A percentile compares a stretch with the other conserved stretches of the same genome.
Conservation (phyloP, 2,329 filamentous ascomycete species). For the Zymoseptoria crescenta region DNA sequence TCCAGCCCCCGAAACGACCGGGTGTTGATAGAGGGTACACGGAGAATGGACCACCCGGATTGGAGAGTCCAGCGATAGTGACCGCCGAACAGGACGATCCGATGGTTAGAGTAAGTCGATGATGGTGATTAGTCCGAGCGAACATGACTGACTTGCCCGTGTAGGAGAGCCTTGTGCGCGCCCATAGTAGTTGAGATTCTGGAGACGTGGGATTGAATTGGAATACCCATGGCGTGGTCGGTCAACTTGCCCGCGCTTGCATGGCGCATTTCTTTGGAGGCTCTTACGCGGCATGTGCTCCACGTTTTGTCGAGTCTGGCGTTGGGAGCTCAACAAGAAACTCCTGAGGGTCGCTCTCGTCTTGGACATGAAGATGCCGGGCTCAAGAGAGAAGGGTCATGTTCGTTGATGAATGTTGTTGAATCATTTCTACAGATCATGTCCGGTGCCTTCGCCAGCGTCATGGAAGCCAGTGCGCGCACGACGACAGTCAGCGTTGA, state of each 20-base stretch:
- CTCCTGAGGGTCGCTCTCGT: background rate
- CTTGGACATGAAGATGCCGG: background rate
- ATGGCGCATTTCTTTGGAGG: background rate
- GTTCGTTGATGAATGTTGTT: background rate
- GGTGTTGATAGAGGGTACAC: conserved; percentile 58
- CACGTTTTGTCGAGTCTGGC: background rate
- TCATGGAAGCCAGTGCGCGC: background rate
- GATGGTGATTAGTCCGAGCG: background rate
- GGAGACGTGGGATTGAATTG: background rate
- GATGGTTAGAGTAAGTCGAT: conserved; percentile 45
- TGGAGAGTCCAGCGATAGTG: conserved; percentile 57
- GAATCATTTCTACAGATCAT: background rate
- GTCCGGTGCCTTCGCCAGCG: background rate
- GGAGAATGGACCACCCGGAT: conserved; percentile 54
- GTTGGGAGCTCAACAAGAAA: background rate
- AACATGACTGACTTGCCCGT: conserved; percentile 3
- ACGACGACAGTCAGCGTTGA: background rate
- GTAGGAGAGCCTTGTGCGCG: conserved; percentile 23
- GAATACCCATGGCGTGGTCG: too few species aligned
- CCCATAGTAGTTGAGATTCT: conserved; percentile 21
- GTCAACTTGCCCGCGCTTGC: background rate
- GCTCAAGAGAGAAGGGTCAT: background rate
- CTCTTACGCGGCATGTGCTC: background rate
- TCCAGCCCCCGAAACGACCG: conserved; percentile 38
- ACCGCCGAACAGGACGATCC: conserved; percentile 54